Evolutionary conservation across 2,329 filamentous ascomycete species (phyloP).

Genomic region (Fusarium circinatum): DNA sequence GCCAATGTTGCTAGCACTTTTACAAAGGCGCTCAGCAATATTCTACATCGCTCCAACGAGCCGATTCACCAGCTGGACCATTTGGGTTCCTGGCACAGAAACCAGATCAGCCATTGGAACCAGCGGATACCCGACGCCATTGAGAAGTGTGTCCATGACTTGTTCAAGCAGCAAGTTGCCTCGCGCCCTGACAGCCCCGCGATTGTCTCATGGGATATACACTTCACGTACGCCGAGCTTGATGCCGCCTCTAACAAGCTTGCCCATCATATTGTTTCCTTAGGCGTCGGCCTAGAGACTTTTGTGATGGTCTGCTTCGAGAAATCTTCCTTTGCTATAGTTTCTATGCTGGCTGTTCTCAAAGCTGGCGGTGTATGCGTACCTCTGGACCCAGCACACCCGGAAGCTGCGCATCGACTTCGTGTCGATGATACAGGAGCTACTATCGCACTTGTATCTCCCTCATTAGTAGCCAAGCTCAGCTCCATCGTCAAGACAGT

Average conservation of each 20-base stretch:
- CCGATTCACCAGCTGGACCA: slow-evolving; percentile 21
- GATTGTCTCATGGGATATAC: slow-evolving; percentile 31
- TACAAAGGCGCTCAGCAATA: slow-evolving; percentile 30
- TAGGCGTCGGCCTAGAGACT: slow-evolving; percentile 6
- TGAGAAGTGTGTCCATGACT: slow-evolving; percentile 20
- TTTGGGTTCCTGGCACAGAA: neutral
- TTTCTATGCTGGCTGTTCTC: slow-evolving; percentile 30
- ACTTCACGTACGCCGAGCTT: slow-evolving; percentile 33
- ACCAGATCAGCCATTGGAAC: slow-evolving; percentile 22
- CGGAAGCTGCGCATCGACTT: slow-evolving; percentile 27
- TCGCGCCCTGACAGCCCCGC: slow-evolving; percentile 6
- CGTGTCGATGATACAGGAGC: slow-evolving; percentile 23
- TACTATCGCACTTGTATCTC: slow-evolving; percentile 21
- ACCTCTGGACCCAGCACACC: slow-evolving; percentile 31
- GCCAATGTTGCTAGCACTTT: slow-evolving; percentile 31
- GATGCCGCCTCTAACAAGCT: slow-evolving; percentile 25
- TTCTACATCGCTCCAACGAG: slow-evolving; percentile 17
- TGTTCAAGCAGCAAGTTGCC: slow-evolving; percentile 15
- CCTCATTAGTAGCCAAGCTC: neutral
- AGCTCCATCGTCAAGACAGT: slow-evolving; percentile 2
- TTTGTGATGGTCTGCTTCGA: slow-evolving; percentile 31
- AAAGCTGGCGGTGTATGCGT: slow-evolving; percentile 34
- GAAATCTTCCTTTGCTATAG: slow-evolving; percentile 24
- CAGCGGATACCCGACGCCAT: slow-evolving; percentile 1
- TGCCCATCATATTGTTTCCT: neutral